Evolutionary conservation across 2,329 filamentous ascomycete species (phyloP).

Genomic region (Cordyceps pruinosa): DNA sequence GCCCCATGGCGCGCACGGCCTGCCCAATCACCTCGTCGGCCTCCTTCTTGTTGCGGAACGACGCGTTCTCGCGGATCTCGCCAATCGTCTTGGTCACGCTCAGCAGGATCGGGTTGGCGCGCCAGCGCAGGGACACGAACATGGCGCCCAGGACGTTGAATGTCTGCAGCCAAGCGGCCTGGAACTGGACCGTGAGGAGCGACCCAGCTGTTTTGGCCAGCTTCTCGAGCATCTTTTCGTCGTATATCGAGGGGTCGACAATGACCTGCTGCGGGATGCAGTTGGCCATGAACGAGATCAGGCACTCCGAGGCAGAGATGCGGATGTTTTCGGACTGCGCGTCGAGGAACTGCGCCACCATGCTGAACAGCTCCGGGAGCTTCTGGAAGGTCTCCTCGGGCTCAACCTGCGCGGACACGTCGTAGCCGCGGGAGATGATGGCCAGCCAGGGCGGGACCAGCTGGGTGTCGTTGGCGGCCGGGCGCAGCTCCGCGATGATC

Average conservation of each 20-base stretch:
- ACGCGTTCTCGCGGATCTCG: constrained; percentile 78
- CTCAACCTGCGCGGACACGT: constrained; percentile 82
- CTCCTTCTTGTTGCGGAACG: constrained; percentile 90
- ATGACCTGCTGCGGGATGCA: constrained; percentile 80
- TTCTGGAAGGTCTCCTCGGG: constrained; percentile 89
- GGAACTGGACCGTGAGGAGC: constrained; percentile 82
- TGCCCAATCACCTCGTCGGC: constrained; percentile 85
- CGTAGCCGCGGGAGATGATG: constrained; percentile 87
- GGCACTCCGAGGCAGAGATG: constrained; percentile 86
- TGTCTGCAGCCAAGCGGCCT: constrained; percentile 89
- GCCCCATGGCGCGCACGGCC: constrained; percentile 84
- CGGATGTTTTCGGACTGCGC: constrained; percentile 90
- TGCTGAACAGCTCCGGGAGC: constrained; percentile 73
- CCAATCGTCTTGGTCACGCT: constrained; percentile 73
- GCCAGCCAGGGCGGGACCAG: constrained; percentile 95
- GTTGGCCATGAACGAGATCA: constrained; percentile 88
- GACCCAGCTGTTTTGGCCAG: constrained; percentile 66
- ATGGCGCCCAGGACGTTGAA: constrained; percentile 83
- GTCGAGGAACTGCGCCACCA: constrained; percentile 74
- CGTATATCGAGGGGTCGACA: constrained; percentile 81
- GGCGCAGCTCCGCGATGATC: constrained; percentile 85
- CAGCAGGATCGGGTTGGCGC: constrained; percentile 68
- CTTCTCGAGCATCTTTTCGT: constrained; percentile 83
- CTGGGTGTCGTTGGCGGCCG: constrained; percentile 88
- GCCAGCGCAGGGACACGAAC: constrained; percentile 83